phyloP scores from a whole-genome alignment of 2,329 filamentous ascomycete species.

The Fusarium cicatricum region DNA sequence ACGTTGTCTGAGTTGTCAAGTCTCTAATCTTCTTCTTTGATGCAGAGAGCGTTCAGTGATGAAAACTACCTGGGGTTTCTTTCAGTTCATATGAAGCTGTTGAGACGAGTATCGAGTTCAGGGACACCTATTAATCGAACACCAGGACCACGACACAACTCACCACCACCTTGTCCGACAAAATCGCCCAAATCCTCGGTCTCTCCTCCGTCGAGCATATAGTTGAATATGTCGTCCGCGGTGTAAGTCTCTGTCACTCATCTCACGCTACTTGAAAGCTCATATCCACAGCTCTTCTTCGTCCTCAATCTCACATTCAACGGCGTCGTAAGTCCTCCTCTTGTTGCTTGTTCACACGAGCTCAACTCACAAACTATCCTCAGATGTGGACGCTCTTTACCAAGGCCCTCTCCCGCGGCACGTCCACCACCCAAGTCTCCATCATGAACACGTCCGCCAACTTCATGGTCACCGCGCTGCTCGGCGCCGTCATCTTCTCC shows the following conservation, averaged over 20 bases:
- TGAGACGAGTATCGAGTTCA: not conserved
- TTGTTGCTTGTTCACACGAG: not conserved
- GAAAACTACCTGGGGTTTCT: too few species aligned
- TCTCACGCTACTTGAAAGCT: slow-evolving; percentile 7
- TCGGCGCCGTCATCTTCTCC: slow-evolving; percentile 75
- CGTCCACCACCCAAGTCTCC: slow-evolving; percentile 80
- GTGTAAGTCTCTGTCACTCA: slow-evolving; percentile 50
- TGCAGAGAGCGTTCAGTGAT: too few species aligned
- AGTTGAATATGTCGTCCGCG: slow-evolving; percentile 59
- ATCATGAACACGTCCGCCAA: slow-evolving; percentile 86
- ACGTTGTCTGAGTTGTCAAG: slow-evolving; percentile 44
- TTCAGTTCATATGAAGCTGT: not conserved
- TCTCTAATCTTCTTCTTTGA: not conserved
- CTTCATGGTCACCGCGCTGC: slow-evolving; percentile 78
- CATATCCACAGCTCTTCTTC: slow-evolving; percentile 70
- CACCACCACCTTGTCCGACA: slow-evolving; percentile 57
- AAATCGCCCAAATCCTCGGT: slow-evolving; percentile 55
- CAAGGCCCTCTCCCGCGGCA: slow-evolving; percentile 75
- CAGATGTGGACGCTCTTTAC: slow-evolving; percentile 88
- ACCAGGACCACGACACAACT: slow-evolving; percentile 64
- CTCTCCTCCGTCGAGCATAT: slow-evolving; percentile 51
- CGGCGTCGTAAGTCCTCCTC: slow-evolving; percentile 62
- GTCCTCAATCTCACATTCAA: slow-evolving; percentile 78
- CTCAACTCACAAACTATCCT: slow-evolving; percentile 1
- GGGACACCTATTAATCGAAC: slow-evolving; percentile 3